Evolutionary conservation across 139 green algal genomes (phyloP).

Genomic region (Penium margaritaceum): DNA sequence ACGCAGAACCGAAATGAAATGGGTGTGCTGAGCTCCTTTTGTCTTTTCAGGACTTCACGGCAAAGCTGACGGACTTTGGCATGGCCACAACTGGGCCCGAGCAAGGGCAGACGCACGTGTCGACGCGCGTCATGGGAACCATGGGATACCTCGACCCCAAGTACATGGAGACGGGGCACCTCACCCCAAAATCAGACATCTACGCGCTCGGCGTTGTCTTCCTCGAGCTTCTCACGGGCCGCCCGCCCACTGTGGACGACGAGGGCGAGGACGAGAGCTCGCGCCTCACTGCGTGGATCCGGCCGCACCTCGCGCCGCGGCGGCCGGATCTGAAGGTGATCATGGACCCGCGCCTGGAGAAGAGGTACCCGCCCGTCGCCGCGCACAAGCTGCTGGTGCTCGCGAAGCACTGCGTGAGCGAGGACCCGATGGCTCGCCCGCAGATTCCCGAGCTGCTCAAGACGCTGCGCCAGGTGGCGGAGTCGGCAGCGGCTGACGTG

Average conservation of each 20-base stretch:
- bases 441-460: neutral
- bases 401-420: slow-evolving; percentile 8
- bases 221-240: slow-evolving; percentile 19
- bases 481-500: too few species aligned
- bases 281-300: neutral
- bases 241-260: neutral
- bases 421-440: neutral
- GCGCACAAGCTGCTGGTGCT: slow-evolving; percentile 2
- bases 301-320: neutral
- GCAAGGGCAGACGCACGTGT: slow-evolving; percentile 20
- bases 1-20: too few species aligned
- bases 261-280: neutral
- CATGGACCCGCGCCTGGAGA: slow-evolving; percentile 11
- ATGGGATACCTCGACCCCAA: slow-evolving; percentile 53
- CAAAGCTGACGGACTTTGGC: slow-evolving; percentile 53
- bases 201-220: slow-evolving; percentile 4
- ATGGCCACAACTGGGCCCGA: slow-evolving; percentile 21
- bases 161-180: slow-evolving; percentile 30
- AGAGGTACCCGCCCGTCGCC: neutral
- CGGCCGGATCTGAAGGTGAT: neutral
- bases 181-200: neutral
- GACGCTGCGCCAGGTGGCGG: slow-evolving; percentile 1
- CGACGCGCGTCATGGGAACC: slow-evolving; percentile 44
- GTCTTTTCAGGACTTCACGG: slow-evolving; percentile 24
- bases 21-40: too few species aligned